phyloP scores from a whole-genome alignment of 1,284 basidiomycete species.

The Inonotus obliquus region DNA sequence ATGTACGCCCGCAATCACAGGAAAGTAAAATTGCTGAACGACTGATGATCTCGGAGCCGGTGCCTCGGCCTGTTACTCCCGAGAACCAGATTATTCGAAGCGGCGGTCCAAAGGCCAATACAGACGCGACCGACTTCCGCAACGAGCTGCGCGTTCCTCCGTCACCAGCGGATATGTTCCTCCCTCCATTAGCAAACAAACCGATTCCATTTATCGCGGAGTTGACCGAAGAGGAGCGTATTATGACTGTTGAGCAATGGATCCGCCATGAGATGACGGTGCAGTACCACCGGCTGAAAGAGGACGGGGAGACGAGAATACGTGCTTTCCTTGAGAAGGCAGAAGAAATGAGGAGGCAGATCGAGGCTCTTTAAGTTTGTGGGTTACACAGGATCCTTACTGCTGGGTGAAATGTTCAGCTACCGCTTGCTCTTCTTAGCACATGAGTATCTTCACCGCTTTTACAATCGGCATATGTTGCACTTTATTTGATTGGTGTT shows the following conservation, averaged over 20 bases:
- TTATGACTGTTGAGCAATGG: constrained; percentile 75
- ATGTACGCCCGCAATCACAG: neutral
- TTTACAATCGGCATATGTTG: no score
- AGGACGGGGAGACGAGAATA: constrained; percentile 59
- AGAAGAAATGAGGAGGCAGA: constrained; percentile 47
- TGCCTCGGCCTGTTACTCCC: neutral
- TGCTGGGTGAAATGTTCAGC: neutral
- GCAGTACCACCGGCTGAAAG: constrained; percentile 55
- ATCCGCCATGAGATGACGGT: constrained; percentile 64
- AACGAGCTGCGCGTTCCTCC: neutral
- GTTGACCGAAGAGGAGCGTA: constrained; percentile 58
- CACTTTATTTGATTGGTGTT: no score
- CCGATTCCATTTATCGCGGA: constrained; percentile 14
- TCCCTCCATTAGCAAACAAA: constrained; percentile 14
- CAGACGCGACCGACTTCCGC: neutral
- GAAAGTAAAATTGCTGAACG: neutral
- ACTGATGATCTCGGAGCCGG: neutral
- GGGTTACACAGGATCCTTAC: neutral
- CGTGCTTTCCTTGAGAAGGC: constrained; percentile 53
- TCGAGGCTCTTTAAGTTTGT: constrained; percentile 35
- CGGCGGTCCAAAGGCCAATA: neutral
- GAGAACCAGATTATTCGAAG: constrained; percentile 1
- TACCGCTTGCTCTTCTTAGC: no score
- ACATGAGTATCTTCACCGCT: no score
- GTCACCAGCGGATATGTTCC: constrained; percentile 8